Conservation (phyloP, 2,329 filamentous ascomycete genomes). For the Neopestalotiopsis rosae region DNA sequence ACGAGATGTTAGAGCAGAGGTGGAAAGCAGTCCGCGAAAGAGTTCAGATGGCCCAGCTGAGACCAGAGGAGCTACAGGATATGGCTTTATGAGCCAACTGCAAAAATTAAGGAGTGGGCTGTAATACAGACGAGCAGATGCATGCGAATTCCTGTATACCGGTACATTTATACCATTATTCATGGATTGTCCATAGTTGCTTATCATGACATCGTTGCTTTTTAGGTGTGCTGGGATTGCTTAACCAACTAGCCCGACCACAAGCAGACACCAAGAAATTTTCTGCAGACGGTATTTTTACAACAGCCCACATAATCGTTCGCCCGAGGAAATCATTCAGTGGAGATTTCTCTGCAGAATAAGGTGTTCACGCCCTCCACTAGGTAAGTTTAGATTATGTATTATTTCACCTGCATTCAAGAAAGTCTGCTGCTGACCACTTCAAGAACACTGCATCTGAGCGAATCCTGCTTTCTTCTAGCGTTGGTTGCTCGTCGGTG, state of each 20-base stretch:
- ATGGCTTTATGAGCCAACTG: slow-evolving; percentile 67
- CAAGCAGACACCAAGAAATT: slow-evolving; percentile 10
- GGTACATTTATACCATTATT: not conserved
- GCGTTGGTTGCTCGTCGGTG: not conserved
- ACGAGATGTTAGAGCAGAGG: slow-evolving; percentile 41
- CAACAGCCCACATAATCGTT: not conserved
- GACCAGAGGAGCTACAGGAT: slow-evolving; percentile 53
- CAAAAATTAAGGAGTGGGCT: slow-evolving; percentile 64
- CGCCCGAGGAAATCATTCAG: not conserved
- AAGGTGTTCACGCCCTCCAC: not conserved
- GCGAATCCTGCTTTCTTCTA: not conserved
- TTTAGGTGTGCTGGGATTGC: not conserved
- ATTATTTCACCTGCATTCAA: not conserved
- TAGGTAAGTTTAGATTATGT: not conserved
- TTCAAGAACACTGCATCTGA: not conserved
- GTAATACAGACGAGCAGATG: slow-evolving; percentile 31
- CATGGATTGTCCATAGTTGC: not conserved
- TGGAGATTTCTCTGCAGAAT: not conserved
- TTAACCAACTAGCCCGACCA: not conserved
- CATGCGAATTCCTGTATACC: not conserved
- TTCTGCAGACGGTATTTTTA: slow-evolving; percentile 1
- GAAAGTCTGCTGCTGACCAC: not conserved
- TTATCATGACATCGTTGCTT: not conserved
- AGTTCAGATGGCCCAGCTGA: slow-evolving; percentile 40
- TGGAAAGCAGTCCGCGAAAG: slow-evolving; percentile 39